A percentile compares a stretch with the other conserved stretches of the same genome.
phyloP scores from a whole-genome alignment of 805 yeast species.

The Lipomyces orientalis region DNA sequence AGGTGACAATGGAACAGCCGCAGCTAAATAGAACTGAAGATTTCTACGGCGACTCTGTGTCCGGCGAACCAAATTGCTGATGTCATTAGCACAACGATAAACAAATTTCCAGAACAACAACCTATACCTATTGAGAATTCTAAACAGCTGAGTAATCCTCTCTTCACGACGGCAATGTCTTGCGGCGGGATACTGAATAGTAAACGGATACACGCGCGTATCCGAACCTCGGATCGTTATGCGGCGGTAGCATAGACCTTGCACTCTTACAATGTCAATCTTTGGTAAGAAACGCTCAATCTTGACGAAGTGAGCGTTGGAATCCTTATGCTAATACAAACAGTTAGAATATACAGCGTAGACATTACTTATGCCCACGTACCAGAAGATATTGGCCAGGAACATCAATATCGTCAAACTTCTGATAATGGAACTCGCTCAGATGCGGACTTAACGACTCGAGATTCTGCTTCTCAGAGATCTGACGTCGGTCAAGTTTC shows the following conservation, averaged over 20 bases:
- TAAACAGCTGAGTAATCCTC: conserved; percentile 86
- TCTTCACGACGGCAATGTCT: conserved; percentile 97
- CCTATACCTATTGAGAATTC: conserved; percentile 66
- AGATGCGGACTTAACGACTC: conserved; percentile 94
- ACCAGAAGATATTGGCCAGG: conserved; percentile 95
- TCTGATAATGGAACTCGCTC: conserved; percentile 97
- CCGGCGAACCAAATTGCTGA: conserved; percentile 71
- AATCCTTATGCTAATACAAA: conserved; percentile 60
- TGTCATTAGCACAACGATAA: conserved; percentile 2
- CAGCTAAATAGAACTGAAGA: conserved; percentile 83
- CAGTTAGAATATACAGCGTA: neutral
- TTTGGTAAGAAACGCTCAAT: conserved; percentile 91
- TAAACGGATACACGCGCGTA: conserved; percentile 89
- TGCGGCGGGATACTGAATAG: conserved; percentile 97
- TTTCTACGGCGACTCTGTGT: conserved; percentile 89
- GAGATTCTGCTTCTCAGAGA: conserved; percentile 73
- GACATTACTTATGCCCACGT: conserved; percentile 15
- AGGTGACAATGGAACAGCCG: conserved; percentile 92
- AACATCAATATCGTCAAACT: conserved; percentile 94
- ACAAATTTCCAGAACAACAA: neutral
- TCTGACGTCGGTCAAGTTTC: conserved; percentile 75
- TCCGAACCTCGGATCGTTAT: conserved; percentile 91
- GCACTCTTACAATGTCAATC: conserved; percentile 85
- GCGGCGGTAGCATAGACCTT: conserved; percentile 87
- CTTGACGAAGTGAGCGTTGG: conserved; percentile 86